Base-by-base conservation (phyloP, 345 rosid species). In the Clarkia xantiana region DNA sequence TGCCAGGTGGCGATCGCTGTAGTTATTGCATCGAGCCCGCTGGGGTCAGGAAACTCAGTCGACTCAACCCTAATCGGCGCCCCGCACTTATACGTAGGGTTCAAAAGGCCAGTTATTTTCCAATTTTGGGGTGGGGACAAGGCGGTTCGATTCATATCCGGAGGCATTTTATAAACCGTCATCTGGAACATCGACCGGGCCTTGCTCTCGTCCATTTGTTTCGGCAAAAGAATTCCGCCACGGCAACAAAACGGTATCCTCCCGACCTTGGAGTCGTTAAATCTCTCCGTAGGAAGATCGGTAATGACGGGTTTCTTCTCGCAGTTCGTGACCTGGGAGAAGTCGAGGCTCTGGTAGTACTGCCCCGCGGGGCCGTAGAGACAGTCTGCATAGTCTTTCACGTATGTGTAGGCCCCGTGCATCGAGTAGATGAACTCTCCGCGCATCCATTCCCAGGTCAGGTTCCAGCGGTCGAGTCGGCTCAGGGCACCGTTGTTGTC, bases 401-500 rank as follows among this genome's bases (percentile, higher is more conserved):
- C 49, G 63, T 66, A 67, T 55, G 89, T 77, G 65, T 65, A 91
- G 57, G 94, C 98, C 44, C 98, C 98, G 57, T 77, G 57, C 89
- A 91, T 86, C 11, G 76, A 47, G 69, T 60, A 43, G 53, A 86
- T 84, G 69, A 91, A 84, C 73, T 91, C 98, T 23, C 83, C 86
- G 45, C 88, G 64, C 73, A 54, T 78, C 96, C 98, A 91, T 61
- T 86, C 93, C 94, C 94, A 91, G 1, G 95, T 86, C 15, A 91
- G 36, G 68, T 91, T 86, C 98, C 98, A 91, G 47, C 72, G 81
- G 58, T 91, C 96, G 13, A 91, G 83, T 6, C 85, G 71, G 45
- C 96, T 90, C 2, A 91, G 59, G 0, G 93, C 87, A 40, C 55
- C 68, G 62, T 62, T 67, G 63, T 91, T 86, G 63, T 86, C 86